Conservation (phyloP, 257 asterid species). For the Solanum neorickii region DNA sequence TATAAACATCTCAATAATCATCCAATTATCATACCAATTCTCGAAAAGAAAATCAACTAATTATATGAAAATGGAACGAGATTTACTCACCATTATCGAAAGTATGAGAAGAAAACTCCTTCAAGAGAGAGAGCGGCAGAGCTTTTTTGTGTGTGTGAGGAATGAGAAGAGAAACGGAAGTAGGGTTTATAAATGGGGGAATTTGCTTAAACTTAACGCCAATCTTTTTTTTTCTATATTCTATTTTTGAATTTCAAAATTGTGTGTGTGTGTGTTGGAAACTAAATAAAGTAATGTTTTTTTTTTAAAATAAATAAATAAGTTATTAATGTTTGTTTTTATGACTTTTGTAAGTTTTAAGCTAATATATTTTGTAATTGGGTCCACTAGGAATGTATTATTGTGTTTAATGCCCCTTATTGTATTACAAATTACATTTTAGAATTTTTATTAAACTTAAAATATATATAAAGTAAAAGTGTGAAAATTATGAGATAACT, state of each 20-base stretch:
- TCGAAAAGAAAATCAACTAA: neutral
- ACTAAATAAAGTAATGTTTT: neutral
- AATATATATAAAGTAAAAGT: too few species aligned
- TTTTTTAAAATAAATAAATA: neutral
- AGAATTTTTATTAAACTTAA: too few species aligned
- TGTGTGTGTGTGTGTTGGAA: neutral
- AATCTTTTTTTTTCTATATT: neutral
- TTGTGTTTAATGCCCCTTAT: neutral
- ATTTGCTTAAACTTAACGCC: conserved; percentile 11
- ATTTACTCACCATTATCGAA: neutral
- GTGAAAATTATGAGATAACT: too few species aligned
- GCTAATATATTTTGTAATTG: neutral
- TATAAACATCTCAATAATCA: neutral
- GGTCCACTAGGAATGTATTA: neutral
- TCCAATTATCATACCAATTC: neutral
- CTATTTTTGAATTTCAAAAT: conserved; percentile 5
- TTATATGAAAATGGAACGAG: neutral
- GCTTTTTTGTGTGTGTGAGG: neutral
- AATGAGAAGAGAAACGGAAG: neutral
- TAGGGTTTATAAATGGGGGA: conserved; percentile 5
- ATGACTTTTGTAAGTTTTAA: neutral
- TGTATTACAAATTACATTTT: neutral
- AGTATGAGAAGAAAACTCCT: neutral
- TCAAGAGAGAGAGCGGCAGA: neutral
- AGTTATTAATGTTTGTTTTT: neutral